Evolutionary conservation across 2,329 filamentous ascomycete genomes (phyloP), one percentile per base, ranked within the genome.

Genomic region (Aureobasidium sp.): DNA sequence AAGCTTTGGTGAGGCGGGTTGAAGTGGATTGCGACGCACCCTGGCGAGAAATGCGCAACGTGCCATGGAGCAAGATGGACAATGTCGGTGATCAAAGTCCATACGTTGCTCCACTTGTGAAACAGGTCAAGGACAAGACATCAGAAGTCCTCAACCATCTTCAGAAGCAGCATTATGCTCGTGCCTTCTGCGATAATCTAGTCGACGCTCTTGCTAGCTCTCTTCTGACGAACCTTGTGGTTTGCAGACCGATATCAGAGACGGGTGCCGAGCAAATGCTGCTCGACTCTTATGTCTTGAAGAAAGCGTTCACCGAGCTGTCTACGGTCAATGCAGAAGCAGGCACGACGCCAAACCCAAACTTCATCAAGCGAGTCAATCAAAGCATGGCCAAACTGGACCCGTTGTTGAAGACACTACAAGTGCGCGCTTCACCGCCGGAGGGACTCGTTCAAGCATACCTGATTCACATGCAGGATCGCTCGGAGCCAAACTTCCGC

Each of bases 11-110:
- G 4, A 84, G 87, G 56, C 85, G 84, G 63, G 87, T 95, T 4
- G 90, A 95, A 66, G 68, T 84, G 1, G 85, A 86, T 49, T 86
- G 90, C 61, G 91, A 97, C 59, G 81, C 86, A 0, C 84, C 85
- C 14, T 98, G 91, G 93, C 82, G 90, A 54, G 93, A 97, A 72
- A 98, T 98, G 93, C 86, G 85, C 58, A 95, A 96, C 65, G 95
- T 86, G 0, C 87, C 90, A 44, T 98, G 93, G 93, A 87, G 85
- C 68, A 90, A 86, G 59, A 87, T 98, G 76, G 93, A 97, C 61
- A 86, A 80, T 56, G 93, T 95, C 3, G 88, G 88, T 39, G 93
- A 98, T 67, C 90, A 96, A 65, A 96, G 90, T 69, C 84, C 86
- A 0, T 98, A 96, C 62, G 88, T 97, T 22, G 81, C 83, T 7